Evolutionary conservation across 176 grass and related monocot genomes (phyloP).

Genomic region (Chloris gayana): DNA sequence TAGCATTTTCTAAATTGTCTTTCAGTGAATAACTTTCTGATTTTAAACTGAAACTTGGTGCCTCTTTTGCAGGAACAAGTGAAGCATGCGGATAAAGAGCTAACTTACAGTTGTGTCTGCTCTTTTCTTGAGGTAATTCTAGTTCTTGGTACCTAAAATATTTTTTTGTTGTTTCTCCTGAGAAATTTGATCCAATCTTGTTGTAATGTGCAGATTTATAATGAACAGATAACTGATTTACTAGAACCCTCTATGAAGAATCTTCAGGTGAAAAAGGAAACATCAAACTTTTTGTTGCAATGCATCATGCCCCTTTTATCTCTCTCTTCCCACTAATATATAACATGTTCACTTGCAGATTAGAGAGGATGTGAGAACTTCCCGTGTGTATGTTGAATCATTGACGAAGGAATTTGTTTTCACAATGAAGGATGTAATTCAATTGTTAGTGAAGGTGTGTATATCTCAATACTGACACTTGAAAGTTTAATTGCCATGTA

Average conservation of each 20-base stretch:
- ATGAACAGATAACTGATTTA: constrained; percentile 99
- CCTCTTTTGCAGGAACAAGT: constrained; percentile 78
- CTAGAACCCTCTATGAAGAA: constrained; percentile 74
- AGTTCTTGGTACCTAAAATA: constrained; percentile 25
- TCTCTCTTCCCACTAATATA: constrained; percentile 44
- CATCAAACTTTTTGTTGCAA: neutral
- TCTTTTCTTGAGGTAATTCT: constrained; percentile 94
- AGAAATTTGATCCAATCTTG: constrained; percentile 35
- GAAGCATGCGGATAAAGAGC: constrained; percentile 74
- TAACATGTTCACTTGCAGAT: constrained; percentile 59
- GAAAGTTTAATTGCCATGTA: neutral
- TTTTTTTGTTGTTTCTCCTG: constrained; percentile 13
- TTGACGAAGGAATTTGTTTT: constrained; percentile 85
- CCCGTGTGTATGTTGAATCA: constrained; percentile 88
- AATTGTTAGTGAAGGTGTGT: constrained; percentile 80
- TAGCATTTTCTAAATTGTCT: neutral
- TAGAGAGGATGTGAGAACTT: constrained; percentile 91
- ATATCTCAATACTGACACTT: constrained; percentile 24
- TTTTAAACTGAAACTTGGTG: constrained; percentile 18
- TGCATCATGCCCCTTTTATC: neutral
- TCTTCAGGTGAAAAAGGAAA: constrained; percentile 77
- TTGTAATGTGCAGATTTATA: constrained; percentile 77
- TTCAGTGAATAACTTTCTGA: constrained; percentile 15
- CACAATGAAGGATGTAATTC: constrained; percentile 84
- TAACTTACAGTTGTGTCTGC: constrained; percentile 84